Evolutionary conservation across 495 filamentous ascomycete genomes (phyloP), one percentile per base, ranked within the genome.

Genomic region (Hypomontagnella submonticulosa): DNA sequence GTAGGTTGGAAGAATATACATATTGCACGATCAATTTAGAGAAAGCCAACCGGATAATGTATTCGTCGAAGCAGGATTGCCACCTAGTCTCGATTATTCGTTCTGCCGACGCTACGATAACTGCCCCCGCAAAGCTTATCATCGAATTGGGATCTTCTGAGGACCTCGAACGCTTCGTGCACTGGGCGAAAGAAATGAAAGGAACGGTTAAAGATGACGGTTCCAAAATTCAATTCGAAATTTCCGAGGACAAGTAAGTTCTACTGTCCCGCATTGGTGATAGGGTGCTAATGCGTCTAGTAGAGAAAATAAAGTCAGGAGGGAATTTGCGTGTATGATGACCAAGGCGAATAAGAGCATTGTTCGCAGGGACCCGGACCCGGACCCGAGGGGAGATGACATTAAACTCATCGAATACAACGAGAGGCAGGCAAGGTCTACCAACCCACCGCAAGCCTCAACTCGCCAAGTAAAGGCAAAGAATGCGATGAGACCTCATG

Each of bases 351-450:
- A 0, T n/a, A 54, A 36, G 8, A 61, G 6, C 11, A 27, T 41
- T 30, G 36, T 54, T 11, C 42, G 30, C n/a, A n/a, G n/a, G n/a
- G n/a, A n/a, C n/a, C n/a, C n/a, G 15, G 66, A 53, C n/a, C 30
- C 56, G 9, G 19, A 33, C 8, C 6, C 4, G 10, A 47, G 37
- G 4, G 61, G 55, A 34, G 66, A 70, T 38, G 71, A 74, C 44
- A 46, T 74, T 11, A 70, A 43, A 7, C 52, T 72, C 8, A 67
- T 74, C 1, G 20, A 68, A 48, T 57, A 70, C 15, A 73, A 73
- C 23, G 15, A 10, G 16, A 41, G 12, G 32, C 54, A 63, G 13
- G 42, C 46, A 8, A 50, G 37, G 13, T 16, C 27, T 11, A 2
- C 11, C 2, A 19, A 38, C 42, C 41, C 16, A 9, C 27, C 44